phyloP scores from a whole-genome alignment of 352 stramenopile species.

The Peronospora farinosa region DNA sequence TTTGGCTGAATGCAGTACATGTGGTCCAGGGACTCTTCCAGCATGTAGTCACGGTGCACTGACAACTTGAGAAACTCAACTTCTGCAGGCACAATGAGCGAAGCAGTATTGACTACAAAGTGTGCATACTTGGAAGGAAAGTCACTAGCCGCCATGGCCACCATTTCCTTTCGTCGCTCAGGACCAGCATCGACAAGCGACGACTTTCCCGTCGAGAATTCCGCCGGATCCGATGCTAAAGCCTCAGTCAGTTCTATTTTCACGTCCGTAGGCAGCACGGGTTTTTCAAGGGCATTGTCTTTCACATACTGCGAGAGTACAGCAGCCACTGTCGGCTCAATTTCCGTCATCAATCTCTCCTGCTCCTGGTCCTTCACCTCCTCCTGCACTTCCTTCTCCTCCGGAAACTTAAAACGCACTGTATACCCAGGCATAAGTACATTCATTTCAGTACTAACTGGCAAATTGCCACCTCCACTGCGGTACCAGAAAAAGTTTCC shows the following conservation, averaged over 20 bases:
- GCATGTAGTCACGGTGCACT: constrained; percentile 51
- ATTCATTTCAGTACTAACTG: constrained; percentile 11
- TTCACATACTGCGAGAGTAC: constrained; percentile 5
- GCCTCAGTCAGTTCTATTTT: constrained; percentile 29
- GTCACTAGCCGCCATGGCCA: constrained; percentile 38
- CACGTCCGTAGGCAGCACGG: constrained; percentile 17
- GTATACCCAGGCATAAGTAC: constrained; percentile 25
- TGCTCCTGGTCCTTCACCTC: constrained; percentile 6
- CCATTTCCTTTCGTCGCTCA: constrained; percentile 38
- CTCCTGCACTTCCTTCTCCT: constrained; percentile 14
- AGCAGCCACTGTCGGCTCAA: constrained; percentile 12
- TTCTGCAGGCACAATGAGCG: constrained; percentile 53
- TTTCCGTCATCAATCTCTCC: constrained; percentile 7
- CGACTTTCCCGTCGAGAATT: constrained; percentile 34
- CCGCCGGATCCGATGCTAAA: constrained; percentile 14
- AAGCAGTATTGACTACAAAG: constrained; percentile 65
- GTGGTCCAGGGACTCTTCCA: constrained; percentile 70
- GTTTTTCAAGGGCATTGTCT: constrained; percentile 9
- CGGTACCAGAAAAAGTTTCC: constrained; percentile 55
- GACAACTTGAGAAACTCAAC: constrained; percentile 63
- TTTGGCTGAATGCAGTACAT: constrained; percentile 51
- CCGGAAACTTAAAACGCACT: constrained; percentile 26
- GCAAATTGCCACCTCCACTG: constrained; percentile 18
- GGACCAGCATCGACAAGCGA: constrained; percentile 19
- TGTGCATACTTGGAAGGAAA: constrained; percentile 73